Base-by-base conservation (phyloP, 31 red algal species). In the Asparagopsis taxiformis region DNA sequence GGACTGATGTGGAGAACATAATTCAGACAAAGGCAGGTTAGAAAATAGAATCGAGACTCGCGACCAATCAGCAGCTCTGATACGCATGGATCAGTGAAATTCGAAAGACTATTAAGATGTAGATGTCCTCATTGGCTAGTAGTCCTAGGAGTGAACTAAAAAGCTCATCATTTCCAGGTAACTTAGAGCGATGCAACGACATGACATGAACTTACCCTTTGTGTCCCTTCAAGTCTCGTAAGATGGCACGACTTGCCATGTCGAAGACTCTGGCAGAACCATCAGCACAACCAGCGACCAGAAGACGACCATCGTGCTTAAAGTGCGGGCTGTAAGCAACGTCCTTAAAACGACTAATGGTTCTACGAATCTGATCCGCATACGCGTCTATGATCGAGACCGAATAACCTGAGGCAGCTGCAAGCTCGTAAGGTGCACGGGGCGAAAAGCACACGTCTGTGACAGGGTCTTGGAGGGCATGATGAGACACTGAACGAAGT, bases 61-160 rank as follows among this genome's bases (percentile, higher is more conserved):
- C 50, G 57, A 17, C 48, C 20, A 43, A 0, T 3, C 2, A 51
- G 32, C 9, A 16, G 9, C 23, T 3, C 17, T 0, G 2, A 37
- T 1, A 53, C 0, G n/a, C 36, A 71, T 41, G 30, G 73, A 74
- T 88, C 83, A 88, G 83, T 63, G 56, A 88, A 72, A 63, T 55
- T 59, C 83, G 72, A 88, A 88, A 78, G 53, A 36, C 33, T 43
- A 11, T 55, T 63, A 57, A 79, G 59, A 62, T 60, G 52, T 41
- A 49, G 34, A 44, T 59, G 37, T 77, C 70, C 28, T 77, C 83
- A 77, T 79, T 59, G 56, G 25, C 69, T 74, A 57, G 80, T 88
- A 79, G 64, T 54, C 30, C 72, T 88, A 72, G 60, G 83, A 88
- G 83, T 88, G 83, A 88, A 88, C 83, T 88, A 88, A 61, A 65